Base-by-base conservation (phyloP, 2,329 filamentous ascomycete genomes). In the Cladosporium sp. region DNA sequence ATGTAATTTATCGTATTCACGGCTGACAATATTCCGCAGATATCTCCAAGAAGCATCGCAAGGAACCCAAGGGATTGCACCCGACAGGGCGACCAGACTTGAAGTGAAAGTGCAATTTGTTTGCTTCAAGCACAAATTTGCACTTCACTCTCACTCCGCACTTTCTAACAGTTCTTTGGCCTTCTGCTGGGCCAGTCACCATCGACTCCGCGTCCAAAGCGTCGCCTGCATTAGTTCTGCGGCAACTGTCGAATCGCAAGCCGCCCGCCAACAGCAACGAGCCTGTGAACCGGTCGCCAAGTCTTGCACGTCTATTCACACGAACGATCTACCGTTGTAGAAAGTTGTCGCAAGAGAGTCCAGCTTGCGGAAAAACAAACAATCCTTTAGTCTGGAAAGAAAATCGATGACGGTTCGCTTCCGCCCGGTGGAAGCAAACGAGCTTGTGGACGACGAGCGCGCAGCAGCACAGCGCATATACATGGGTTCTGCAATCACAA, bases 401-500 rank as follows among this genome's bases (percentile, higher is more conserved):
- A 40, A 46, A 53, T 65, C 63, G 29, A 65, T 66, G 59, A 53
- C 57, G 12, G 31, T 57, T 49, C 57, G 52, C n/a, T 57, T 62
- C 33, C 57, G 52, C 46, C 49, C 50, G 50, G 35, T 37, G 23
- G 52, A 61, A 50, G 40, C 49, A 53, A n/a, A 56, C 33, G 50
- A 53, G 35, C 33, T 37, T 18, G 29, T 57, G 33, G 59, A 57
- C 44, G 50, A 65, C 35, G 49, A 61, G 28, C 40, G 59, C 23
- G 52, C 60, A 40, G 28, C 33, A 62, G 28, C 33, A 62, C 55
- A 50, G 44, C 66, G 37, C 21, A 64, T 60, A 69, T 70, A 68
- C 67, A 72, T 72, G 69, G 64, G 67, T 64, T 67, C 69, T 53
- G 62, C 62, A 37, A 65, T 72, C 55, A 71, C 67, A 56, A 75